Evolutionary conservation across 352 stramenopile species (phyloP).

Genomic region (Phytophthora sp.): DNA sequence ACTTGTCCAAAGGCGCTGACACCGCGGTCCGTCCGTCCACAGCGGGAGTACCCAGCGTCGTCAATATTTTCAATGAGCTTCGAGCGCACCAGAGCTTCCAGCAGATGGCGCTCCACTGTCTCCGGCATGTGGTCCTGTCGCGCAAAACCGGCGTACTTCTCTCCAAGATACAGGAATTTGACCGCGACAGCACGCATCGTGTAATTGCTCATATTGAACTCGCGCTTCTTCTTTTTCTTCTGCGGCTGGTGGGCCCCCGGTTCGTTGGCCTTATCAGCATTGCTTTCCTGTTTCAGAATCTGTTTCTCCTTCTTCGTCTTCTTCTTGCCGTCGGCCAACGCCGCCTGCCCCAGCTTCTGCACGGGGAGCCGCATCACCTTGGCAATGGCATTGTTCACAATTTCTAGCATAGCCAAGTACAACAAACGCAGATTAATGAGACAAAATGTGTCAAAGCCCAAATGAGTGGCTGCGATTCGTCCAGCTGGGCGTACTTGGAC

Average conservation of each 20-base stretch:
- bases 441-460: conserved; percentile 6
- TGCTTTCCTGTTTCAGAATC: conserved; percentile 28
- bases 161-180: conserved; percentile 89
- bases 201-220: conserved; percentile 85
- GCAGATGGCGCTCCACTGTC: conserved; percentile 94
- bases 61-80: conserved; percentile 90
- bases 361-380: conserved; percentile 57
- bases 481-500: conserved; percentile 51
- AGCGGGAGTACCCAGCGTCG: conserved; percentile 93
- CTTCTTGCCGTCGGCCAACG: conserved; percentile 10
- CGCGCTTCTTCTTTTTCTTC: conserved; percentile 71
- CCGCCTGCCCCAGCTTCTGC: conserved; percentile 9
- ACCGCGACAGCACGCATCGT: conserved; percentile 69
- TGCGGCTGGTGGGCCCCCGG: conserved; percentile 28
- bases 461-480: conserved; percentile 12
- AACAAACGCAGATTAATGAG: conserved; percentile 20
- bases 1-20: conserved; percentile 92
- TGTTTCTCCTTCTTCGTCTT: conserved; percentile 41
- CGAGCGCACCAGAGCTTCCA: conserved; percentile 93
- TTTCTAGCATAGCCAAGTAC: conserved; percentile 55
- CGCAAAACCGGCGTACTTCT: conserved; percentile 90
- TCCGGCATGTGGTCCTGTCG: conserved; percentile 90
- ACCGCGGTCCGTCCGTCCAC: conserved; percentile 96
- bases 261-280: conserved; percentile 13
- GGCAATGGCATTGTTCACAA: conserved; percentile 72